Base-by-base conservation (phyloP, 345 rosid species). In the Viola odorata region DNA sequence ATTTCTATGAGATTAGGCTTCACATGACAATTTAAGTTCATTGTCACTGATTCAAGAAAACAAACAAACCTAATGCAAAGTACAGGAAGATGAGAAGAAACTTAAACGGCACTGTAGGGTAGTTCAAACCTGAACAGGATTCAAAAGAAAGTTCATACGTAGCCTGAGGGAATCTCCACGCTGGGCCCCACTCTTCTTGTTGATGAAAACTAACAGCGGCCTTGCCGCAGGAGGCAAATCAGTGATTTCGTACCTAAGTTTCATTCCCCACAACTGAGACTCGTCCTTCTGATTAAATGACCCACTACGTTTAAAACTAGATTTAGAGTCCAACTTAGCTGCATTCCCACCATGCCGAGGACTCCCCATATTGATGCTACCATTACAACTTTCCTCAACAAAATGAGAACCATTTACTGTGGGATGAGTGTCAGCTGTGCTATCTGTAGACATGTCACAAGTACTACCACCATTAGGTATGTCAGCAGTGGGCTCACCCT, bases 131-230 rank as follows among this genome's bases (percentile, higher is more conserved):
- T 88, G 96, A 15, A 72, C 88, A 63, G 96, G 91, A 78, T 85
- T 88, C 71, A 88, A 71, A 49, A 88, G 80, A 81, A 82, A 82
- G 75, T 84, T 84, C 59, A 88, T 75, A 58, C 90, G 82, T 69
- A 88, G 79, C 52, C 82, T 85, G 16, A 88, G 88, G 60, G 77
- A 81, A 67, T 78, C 84, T 62, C 96, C 96, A 49, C 71, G 85
- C 70, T 81, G 91, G 57, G 88, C 96, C 56, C 96, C 96, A 32
- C 96, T 88, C 75, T 84, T 88, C 67, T 85, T 81, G 75, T 88
- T 88, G 54, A 88, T 82, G 52, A 88, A 85, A 63, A 88, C 96
- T 66, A 88, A 70, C 55, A 88, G 80, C 12, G 96, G 96, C 68
- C 90, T 81, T 39, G 82, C 83, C 69, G 81, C 86, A 11, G 77